Percentiles rank a stretch among this genome's conserved stretches.
These are phyloP conservation scores for Rhododendron vialii DNA, from an alignment of 148 eudicot species.

Conservation along the genomic window DNA sequence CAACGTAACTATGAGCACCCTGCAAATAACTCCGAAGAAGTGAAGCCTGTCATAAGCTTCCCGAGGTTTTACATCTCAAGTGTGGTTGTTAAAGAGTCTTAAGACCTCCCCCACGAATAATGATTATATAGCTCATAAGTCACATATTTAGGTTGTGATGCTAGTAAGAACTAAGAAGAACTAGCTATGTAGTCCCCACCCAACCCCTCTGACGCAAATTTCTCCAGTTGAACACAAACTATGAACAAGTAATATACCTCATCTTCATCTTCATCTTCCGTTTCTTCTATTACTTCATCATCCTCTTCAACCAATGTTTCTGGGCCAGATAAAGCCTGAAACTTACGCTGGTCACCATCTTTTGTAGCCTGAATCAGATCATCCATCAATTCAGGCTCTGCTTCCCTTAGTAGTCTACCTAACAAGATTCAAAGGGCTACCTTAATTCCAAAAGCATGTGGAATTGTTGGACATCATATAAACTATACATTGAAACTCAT, in stretches of 20 bases:
- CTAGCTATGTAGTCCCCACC: background rate
- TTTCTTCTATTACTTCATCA: constrained; percentile 38
- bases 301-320: constrained; percentile 22
- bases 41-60: background rate
- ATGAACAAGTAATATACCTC: constrained; percentile 26
- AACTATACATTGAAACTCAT: background rate
- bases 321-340: constrained; percentile 46
- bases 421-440: constrained; percentile 13
- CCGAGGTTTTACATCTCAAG: background rate
- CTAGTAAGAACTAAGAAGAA: background rate
- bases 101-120: background rate
- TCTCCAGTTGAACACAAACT: background rate
- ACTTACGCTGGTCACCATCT: constrained; percentile 63
- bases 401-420: constrained; percentile 82
- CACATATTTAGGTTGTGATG: background rate
- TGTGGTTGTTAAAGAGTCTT: background rate
- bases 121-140: background rate
- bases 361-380: constrained; percentile 78
- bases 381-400: constrained; percentile 68
- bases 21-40: constrained; percentile 25
- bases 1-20: constrained; percentile 35
- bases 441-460: background rate
- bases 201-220: background rate
- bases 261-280: constrained; percentile 42
- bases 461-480: background rate